Percentiles rank a stretch among this genome's conserved stretches.
Conservation (phyloP, 805 yeast species). For the Jamesozyma piceae region DNA sequence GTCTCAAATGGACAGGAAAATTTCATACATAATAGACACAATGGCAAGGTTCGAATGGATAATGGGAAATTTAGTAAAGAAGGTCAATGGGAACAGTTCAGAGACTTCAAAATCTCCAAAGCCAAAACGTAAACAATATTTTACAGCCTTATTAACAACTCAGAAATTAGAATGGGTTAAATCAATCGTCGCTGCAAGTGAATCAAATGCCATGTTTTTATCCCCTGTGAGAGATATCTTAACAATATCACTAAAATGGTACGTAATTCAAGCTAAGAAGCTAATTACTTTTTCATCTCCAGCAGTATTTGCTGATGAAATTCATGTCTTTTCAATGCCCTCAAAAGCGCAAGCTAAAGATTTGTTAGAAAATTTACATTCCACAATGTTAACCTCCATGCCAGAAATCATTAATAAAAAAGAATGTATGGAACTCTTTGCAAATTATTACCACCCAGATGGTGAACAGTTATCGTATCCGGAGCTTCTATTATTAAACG, state of each 20-base stretch:
- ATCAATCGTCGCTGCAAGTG: slow-evolving; percentile 7
- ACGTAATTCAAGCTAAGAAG: slow-evolving; percentile 17
- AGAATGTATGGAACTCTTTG: slow-evolving; percentile 12
- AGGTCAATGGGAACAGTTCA: slow-evolving; percentile 2
- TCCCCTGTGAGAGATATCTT: slow-evolving; percentile 16
- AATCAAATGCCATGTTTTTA: slow-evolving; percentile 9
- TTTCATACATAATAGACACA: slow-evolving; percentile 16
- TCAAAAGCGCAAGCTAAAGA: slow-evolving; percentile 18
- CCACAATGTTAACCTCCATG: slow-evolving; percentile 12
- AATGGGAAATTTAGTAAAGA: slow-evolving; percentile 10
- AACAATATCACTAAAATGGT: slow-evolving; percentile 19
- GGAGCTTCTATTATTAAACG: slow-evolving; percentile 20
- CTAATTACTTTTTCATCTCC: slow-evolving; percentile 22
- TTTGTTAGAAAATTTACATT: slow-evolving; percentile 16
- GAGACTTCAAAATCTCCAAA: neutral
- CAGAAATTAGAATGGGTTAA: slow-evolving; percentile 20
- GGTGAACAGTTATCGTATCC: slow-evolving; percentile 16
- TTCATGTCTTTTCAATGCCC: slow-evolving; percentile 18
- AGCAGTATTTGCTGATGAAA: slow-evolving; percentile 7
- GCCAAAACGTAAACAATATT: slow-evolving; percentile 13
- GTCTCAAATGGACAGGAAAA: slow-evolving; percentile 15
- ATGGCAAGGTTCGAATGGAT: slow-evolving; percentile 18
- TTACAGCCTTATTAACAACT: slow-evolving; percentile 16
- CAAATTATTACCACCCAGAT: slow-evolving; percentile 14
- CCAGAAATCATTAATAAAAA: slow-evolving; percentile 14